Conservation (phyloP, 2,329 filamentous ascomycete genomes). For the Sporothrix curviconia region DNA sequence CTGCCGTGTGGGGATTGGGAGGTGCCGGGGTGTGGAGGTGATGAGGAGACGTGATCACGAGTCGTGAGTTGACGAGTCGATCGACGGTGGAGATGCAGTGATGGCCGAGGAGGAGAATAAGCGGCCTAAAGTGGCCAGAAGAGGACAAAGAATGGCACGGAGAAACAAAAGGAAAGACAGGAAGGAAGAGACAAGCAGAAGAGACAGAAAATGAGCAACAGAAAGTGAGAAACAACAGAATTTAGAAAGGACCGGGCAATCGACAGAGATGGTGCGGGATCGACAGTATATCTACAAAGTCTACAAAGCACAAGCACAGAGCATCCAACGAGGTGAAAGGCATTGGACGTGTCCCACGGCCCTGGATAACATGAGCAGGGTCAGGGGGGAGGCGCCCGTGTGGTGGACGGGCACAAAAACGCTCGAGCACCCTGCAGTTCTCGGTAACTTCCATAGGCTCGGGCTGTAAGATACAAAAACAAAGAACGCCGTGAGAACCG, state of each 20-base stretch:
- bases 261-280: background rate
- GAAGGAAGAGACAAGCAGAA: background rate
- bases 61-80: too few relatives aligned
- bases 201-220: background rate
- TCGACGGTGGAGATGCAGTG: background rate
- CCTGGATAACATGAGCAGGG: too few relatives aligned
- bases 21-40: background rate
- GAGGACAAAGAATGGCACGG: background rate
- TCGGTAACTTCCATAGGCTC: too few relatives aligned
- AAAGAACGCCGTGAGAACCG: too few relatives aligned
- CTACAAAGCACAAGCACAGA: too few relatives aligned
- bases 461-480: too few relatives aligned
- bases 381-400: too few relatives aligned
- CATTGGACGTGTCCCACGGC: too few relatives aligned
- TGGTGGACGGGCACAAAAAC: too few relatives aligned
- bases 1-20: background rate
- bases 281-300: slow-evolving; percentile 1
- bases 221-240: background rate
- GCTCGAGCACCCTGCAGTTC: too few relatives aligned
- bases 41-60: background rate
- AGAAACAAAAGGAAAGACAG: background rate
- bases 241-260: background rate
- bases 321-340: too few relatives aligned
- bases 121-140: background rate
- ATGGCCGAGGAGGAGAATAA: background rate